Percentiles rank a stretch among this genome's conserved stretches.
Evolutionary conservation across 371 early-diverging fungal genomes (phyloP).

Genomic region (Blastocladiella emersonii): DNA sequence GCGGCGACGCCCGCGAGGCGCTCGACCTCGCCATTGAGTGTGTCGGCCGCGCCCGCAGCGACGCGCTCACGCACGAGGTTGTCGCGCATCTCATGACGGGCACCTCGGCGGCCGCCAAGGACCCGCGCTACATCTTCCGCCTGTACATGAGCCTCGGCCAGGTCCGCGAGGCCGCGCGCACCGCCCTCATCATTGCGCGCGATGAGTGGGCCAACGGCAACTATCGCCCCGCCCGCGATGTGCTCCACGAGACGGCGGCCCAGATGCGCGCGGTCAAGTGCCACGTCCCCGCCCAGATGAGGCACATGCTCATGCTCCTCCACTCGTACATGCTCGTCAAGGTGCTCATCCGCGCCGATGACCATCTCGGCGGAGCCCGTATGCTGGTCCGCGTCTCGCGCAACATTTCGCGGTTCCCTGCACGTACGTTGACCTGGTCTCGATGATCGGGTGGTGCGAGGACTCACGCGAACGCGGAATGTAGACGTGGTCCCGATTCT

Average conservation of each 20-base stretch:
- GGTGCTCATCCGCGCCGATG: constrained; percentile 25
- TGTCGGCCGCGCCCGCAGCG: constrained; percentile 31
- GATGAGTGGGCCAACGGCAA: constrained; percentile 35
- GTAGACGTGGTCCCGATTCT: constrained; percentile 29
- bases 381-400: constrained; percentile 33
- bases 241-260: constrained; percentile 27
- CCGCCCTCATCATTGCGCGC: constrained; percentile 33
- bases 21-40: constrained; percentile 33
- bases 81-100: constrained; percentile 31
- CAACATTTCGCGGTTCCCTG: constrained; percentile 29
- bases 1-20: constrained; percentile 10
- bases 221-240: constrained; percentile 31
- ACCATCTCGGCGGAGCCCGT: constrained; percentile 26
- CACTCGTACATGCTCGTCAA: constrained; percentile 40
- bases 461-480: background rate
- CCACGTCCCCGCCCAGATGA: constrained; percentile 28
- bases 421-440: no score
- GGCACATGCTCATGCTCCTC: constrained; percentile 33
- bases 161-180: constrained; percentile 32
- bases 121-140: constrained; percentile 26
- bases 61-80: constrained; percentile 28
- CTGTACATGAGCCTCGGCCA: constrained; percentile 35
- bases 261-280: constrained; percentile 19
- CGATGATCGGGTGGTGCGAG: no score
- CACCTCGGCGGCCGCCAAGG: background rate